phyloP scores from a whole-genome alignment of 345 rosid species.

The Arabidopsis thaliana region TAIR10.1 NC_003075.7:14689001-14689500 shows the following conservation, averaged over 20 bases:
- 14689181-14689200: slow-evolving; percentile 14
- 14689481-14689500: slow-evolving; percentile 85
- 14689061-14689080: not conserved
- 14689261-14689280: slow-evolving; percentile 23
- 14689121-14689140: slow-evolving; percentile 20
- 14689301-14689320: slow-evolving; percentile 33
- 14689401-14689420: slow-evolving; percentile 21
- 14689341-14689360: slow-evolving; percentile 15
- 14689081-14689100: not conserved
- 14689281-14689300: slow-evolving; percentile 2
- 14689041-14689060: not conserved
- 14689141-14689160: slow-evolving; percentile 23
- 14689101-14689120: slow-evolving; percentile 7
- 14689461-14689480: slow-evolving; percentile 69
- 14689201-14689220: slow-evolving; percentile 27
- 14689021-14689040: too few species aligned
- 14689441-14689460: slow-evolving; percentile 75
- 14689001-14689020: too few species aligned
- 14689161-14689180: slow-evolving; percentile 31
- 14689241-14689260: slow-evolving; percentile 32
- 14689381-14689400: slow-evolving; percentile 38
- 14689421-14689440: slow-evolving; percentile 35
- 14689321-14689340: slow-evolving; percentile 30
- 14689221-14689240: slow-evolving; percentile 10
- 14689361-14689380: slow-evolving; percentile 28